Conservation (phyloP, 2,329 filamentous ascomycete species). For the Sporothrix pseudoabietina region DNA sequence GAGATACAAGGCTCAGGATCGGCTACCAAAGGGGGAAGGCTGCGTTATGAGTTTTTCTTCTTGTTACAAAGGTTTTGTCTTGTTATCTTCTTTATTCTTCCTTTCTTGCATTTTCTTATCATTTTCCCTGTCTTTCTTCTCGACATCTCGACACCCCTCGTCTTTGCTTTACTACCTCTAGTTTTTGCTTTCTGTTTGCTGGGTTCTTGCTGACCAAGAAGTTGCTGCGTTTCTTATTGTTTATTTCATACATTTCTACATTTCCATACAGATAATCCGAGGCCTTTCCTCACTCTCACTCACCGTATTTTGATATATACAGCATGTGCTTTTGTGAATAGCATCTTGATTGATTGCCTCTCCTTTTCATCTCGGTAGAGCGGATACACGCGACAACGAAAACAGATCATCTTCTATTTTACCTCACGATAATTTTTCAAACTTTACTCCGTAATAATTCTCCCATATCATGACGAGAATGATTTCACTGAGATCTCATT, state of each 20-base stretch:
- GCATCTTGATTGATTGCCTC: neutral
- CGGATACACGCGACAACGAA: neutral
- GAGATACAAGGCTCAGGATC: neutral
- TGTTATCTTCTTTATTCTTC: neutral
- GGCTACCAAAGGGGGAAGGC: neutral
- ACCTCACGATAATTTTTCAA: neutral
- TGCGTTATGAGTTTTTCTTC: neutral
- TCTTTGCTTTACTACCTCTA: neutral
- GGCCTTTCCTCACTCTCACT: neutral
- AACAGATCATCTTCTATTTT: neutral
- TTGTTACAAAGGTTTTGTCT: neutral
- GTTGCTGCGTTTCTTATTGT: neutral
- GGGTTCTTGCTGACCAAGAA: neutral
- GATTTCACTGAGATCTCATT: neutral
- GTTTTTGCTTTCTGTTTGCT: neutral
- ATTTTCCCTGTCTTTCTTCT: neutral
- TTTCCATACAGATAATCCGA: neutral
- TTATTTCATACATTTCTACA: neutral
- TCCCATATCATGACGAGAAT: neutral
- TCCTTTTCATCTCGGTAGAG: neutral
- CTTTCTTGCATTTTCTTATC: constrained; percentile 12
- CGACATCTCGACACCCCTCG: constrained; percentile 12
- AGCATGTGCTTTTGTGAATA: neutral
- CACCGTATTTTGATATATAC: neutral
- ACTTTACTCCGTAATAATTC: neutral